Evolutionary conservation across 495 filamentous ascomycete species (phyloP).

Genomic region (Hypoxylon perforatum): DNA sequence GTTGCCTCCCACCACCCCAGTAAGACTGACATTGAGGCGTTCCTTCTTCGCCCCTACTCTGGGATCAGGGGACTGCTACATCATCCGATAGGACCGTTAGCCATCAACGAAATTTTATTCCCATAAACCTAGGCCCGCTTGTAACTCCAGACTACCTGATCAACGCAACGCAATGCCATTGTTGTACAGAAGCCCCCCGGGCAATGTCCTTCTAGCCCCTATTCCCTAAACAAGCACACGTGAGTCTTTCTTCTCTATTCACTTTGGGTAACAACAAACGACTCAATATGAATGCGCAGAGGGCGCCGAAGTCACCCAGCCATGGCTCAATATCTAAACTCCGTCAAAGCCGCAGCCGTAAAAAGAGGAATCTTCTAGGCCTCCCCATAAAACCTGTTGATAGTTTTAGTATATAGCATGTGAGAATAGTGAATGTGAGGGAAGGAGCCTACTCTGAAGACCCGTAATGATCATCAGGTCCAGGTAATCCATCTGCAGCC

Average conservation of each 20-base stretch:
- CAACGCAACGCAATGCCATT: conserved; percentile 29
- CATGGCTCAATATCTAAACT: neutral
- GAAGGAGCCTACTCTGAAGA: conserved; percentile 49
- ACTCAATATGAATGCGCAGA: conserved; percentile 10
- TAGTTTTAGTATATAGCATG: conserved; percentile 14
- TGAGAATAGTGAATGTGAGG: conserved; percentile 9
- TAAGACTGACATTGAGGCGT: too few relatives aligned
- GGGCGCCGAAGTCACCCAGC: neutral
- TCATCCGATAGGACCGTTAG: conserved; percentile 12
- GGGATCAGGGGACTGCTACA: neutral
- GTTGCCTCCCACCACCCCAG: too few relatives aligned
- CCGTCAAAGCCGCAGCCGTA: conserved; percentile 1
- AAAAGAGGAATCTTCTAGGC: conserved; percentile 39
- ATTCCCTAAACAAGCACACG: conserved; percentile 27
- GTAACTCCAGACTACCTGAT: conserved; percentile 38
- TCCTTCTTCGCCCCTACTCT: neutral
- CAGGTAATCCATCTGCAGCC: conserved; percentile 49
- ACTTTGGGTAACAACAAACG: conserved; percentile 18
- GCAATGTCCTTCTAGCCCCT: conserved; percentile 9
- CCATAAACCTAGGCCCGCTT: conserved; percentile 32
- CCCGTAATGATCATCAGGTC: conserved; percentile 46
- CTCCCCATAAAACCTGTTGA: conserved; percentile 49
- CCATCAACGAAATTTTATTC: conserved; percentile 22
- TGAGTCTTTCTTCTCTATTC: conserved; percentile 36
- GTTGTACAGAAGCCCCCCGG: conserved; percentile 27